Evolutionary conservation across 495 filamentous ascomycete species (phyloP), one percentile per base, ranked within the genome.

Genomic region (Aspergillus campestris): DNA sequence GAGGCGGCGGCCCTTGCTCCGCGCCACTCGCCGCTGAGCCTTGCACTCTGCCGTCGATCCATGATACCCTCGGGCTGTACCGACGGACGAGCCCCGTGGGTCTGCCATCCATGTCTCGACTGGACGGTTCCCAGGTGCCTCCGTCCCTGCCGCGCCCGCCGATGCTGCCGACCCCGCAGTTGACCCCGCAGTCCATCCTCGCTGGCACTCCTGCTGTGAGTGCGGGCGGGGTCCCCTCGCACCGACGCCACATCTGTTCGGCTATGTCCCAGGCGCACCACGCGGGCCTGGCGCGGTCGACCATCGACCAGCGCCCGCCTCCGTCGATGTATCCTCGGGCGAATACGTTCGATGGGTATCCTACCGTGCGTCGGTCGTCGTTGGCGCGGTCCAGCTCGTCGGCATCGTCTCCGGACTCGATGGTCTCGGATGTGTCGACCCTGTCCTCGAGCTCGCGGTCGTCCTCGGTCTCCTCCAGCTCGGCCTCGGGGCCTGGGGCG

Each of bases 161-260:
- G 50, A 77, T 85, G 42, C 69, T 90, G 50, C 87, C 84, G 9
- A 94, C 87, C 2, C 86, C 87, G 44, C 79, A 81, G 54, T 64
- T 91, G 64, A 90, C 87, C 12, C 88, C 89, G n/a, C 83, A 87
- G 56, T 73, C 75, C 31, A 76, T 75, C 51, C 75, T 78, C 62
- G 81, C 80, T 57, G 78, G 71, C 69, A 94, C 90, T 84, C 91
- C 91, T 86, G 89, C 90, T 70, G 90, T 74, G 86, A 84, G 86
- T 84, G 73, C 75, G 65, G 71, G 66, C 44, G 62, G 65, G 44
- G 67, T 67, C 31, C 70, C 57, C 60, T 72, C 63, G 61, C 71
- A 70, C 55, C 80, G 66, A 47, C 74, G 80, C 5, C 86, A 87
- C 12, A 90, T 94, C 79, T 72, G 81, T 52, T 72, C 79, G 42